Evolutionary conservation across 106 monocot genomes (phyloP).

Genomic region (Apostasia ramifera): DNA sequence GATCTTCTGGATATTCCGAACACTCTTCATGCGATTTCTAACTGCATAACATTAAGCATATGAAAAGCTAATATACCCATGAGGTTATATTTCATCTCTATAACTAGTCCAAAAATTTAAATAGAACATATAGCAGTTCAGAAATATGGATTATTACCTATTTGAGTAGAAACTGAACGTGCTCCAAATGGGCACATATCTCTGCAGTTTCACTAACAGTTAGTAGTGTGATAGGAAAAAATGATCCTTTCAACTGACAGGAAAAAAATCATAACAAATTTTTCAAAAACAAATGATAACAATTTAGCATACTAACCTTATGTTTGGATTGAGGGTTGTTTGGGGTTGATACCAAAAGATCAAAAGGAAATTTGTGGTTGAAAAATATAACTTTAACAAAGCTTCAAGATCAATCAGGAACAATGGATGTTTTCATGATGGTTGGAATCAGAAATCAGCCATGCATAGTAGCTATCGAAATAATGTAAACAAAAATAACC

Average conservation of each 20-base stretch:
- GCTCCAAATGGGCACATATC: slow-evolving; percentile 49
- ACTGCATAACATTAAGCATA: slow-evolving; percentile 36
- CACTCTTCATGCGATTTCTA: slow-evolving; percentile 94
- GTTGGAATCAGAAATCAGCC: too few relatives aligned
- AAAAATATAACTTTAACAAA: too few relatives aligned
- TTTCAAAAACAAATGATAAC: neutral
- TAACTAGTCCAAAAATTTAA: neutral
- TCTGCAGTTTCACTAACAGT: slow-evolving; percentile 26
- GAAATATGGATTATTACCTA: slow-evolving; percentile 34
- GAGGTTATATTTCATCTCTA: neutral
- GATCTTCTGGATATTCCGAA: slow-evolving; percentile 94
- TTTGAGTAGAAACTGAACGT: slow-evolving; percentile 87
- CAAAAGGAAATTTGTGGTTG: too few relatives aligned
- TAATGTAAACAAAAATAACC: too few relatives aligned
- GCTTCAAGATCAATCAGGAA: too few relatives aligned
- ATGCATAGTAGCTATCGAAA: too few relatives aligned
- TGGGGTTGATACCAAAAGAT: too few relatives aligned
- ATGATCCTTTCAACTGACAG: neutral
- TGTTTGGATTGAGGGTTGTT: too few relatives aligned
- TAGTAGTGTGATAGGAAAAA: slow-evolving; percentile 1
- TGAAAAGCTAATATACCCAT: neutral
- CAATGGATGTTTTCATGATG: too few relatives aligned
- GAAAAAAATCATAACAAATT: neutral
- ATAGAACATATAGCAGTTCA: neutral
- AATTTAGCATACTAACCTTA: too few relatives aligned